Evolutionary conservation across 345 rosid genomes (phyloP).

Genomic region (Aquilaria malaccensis): DNA sequence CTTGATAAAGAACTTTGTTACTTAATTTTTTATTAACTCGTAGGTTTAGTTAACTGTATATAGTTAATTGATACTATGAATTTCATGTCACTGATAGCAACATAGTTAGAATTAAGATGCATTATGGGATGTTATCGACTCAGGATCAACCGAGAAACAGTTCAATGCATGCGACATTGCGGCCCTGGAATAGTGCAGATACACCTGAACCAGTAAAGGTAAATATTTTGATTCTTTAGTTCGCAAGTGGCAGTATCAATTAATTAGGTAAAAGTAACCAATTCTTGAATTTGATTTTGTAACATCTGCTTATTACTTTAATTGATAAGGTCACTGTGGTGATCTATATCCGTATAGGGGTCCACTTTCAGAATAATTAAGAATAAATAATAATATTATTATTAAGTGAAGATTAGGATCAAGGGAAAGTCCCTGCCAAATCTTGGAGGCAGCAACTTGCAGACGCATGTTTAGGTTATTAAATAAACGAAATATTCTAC

Average conservation of each 20-base stretch:
- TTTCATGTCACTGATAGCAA: too few species aligned
- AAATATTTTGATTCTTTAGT: too few species aligned
- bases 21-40: too few species aligned
- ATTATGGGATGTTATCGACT: too few species aligned
- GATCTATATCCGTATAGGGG: constrained; percentile 10
- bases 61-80: too few species aligned
- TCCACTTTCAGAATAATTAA: constrained; percentile 17
- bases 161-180: too few species aligned
- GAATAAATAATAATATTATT: constrained; percentile 1
- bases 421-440: constrained; percentile 22
- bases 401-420: constrained; percentile 22
- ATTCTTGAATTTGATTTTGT: background rate
- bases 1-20: too few species aligned
- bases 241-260: constrained; percentile 8
- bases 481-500: constrained; percentile 15
- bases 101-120: too few species aligned
- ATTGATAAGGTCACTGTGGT: background rate
- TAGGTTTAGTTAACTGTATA: too few species aligned
- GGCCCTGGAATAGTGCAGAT: too few species aligned
- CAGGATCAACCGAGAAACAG: too few species aligned
- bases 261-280: constrained; percentile 1
- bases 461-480: constrained; percentile 21
- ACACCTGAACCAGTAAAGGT: too few species aligned
- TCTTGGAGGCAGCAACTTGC: constrained; percentile 35
- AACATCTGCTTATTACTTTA: background rate